Evolutionary conservation across 306 rosid species (phyloP), one percentile per base, ranked within the genome.

Genomic region (Corylus americana): DNA sequence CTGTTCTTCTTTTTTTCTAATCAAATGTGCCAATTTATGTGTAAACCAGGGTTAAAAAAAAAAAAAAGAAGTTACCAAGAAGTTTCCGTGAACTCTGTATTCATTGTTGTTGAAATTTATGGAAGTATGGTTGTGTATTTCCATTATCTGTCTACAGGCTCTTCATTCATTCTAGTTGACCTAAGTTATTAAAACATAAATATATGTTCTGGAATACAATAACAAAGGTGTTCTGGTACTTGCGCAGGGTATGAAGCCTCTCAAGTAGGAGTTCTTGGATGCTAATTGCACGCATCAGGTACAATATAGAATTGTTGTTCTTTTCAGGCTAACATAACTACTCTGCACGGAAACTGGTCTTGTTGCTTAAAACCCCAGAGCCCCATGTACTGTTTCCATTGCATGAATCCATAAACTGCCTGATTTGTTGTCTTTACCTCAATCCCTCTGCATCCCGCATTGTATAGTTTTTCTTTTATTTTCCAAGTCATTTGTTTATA

Each of bases 231-330:
- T 84, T 71, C 11, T 44, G 54, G 79, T 61, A 12, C 72, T 17
- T 77, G 50, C 80, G 59, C 86, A 89, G 90, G 92, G 90, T 76
- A 81, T 87, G 92, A 87, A 89, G 86, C 87, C 92, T 76, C 90
- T 89, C 62, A 87, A 85, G 82, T 89, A 89, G 87, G 80, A 79
- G 12, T 73, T 73, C 80, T 50, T 61, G 10, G 29, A 50, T 55
- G 75, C 49, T 67, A 70, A 58, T 80, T 81, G 35, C 81, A 13
- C 8, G 12, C 51, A 55, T 35, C 74, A 47, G 89, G 86, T 85
- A 83, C 37, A 61, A 50, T 75, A 6, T n/a, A 45, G 10, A 35
- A 20, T 17, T 61, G 27, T 5, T 59, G 5, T 5, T 25, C 20
- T 2, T 17, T 25, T 76, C 20, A 8, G 16, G 42, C 22, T 49